Evolutionary conservation across 2,329 filamentous ascomycete genomes (phyloP), one percentile per base, ranked within the genome.

Genomic region (Volutella citrinella): DNA sequence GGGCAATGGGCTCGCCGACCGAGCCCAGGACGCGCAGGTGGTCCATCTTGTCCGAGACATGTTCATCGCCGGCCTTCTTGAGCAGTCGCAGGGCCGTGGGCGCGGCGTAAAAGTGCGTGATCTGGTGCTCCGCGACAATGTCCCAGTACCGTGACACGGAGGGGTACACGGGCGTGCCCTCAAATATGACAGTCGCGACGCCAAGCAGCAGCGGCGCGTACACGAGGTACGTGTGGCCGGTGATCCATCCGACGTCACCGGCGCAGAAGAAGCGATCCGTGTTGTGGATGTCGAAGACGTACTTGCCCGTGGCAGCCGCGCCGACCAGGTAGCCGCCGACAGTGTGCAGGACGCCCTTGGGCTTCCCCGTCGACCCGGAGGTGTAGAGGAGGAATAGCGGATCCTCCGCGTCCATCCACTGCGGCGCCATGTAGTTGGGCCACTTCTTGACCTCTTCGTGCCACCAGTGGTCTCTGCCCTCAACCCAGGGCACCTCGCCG

Each of bases 121-220:
- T 85, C 42, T 84, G 72, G 68, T 95, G 83, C 70, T 90, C 85
- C 45, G 87, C 85, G 59, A 95, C 88, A 29, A 95, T 88, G 46
- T 95, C 87, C 90, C 90, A 96, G 70, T 96, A 96, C 46, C 90
- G 80, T 40, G 88, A 93, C 69, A 93, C 95, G 66, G 90, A 81
- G 44, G 90, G 90, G 61, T 95, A 95, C 12, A 88, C 88, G 1
- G 90, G 90, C 3, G 90, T 96, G 50, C 90, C 91, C 66, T 96
- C 90, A 50, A 95, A 96, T 11, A 96, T 88, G 9, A 96, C 87
- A 0, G 89, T 95, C 3, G 89, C 78, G 35, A 93, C 83, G 67
- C 90, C 90, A 22, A 95, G 75, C 12, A 96, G 73, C 30, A 96
- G 72, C 35, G 90, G 90, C 5, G 90, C 87, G 57, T 96, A 96